phyloP scores from a whole-genome alignment of 2,329 filamentous ascomycete species.

The Trichophyton mentagrophytes region DNA sequence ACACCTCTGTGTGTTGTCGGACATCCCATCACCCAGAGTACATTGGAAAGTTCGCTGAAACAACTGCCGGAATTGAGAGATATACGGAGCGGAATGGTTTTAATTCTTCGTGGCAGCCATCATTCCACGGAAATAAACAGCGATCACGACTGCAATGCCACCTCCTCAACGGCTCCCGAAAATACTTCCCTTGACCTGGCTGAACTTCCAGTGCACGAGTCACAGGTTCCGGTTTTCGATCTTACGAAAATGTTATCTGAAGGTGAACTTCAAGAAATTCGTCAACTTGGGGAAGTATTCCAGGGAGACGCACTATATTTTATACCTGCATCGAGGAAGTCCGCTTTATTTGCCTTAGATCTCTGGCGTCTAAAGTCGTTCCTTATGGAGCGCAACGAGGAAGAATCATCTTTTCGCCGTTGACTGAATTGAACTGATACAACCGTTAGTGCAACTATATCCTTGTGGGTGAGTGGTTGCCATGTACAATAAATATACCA shows the following conservation, averaged over 20 bases:
- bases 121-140: not conserved
- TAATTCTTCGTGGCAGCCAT: not conserved
- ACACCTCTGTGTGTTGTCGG: not conserved
- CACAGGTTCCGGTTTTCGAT: constrained; percentile 28
- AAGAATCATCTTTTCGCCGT: not conserved
- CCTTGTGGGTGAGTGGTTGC: not conserved
- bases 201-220: constrained; percentile 19
- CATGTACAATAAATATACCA: not conserved
- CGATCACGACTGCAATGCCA: not conserved
- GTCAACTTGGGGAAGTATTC: constrained; percentile 19
- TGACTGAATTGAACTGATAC: not conserved
- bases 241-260: constrained; percentile 22
- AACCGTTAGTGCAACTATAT: not conserved
- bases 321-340: constrained; percentile 19
- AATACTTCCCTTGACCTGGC: constrained; percentile 19
- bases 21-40: not conserved
- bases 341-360: constrained; percentile 22
- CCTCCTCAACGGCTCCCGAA: not conserved
- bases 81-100: not conserved
- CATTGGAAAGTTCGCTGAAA: not conserved
- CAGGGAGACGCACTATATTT: constrained; percentile 24
- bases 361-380: constrained; percentile 31
- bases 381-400: not conserved
- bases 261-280: constrained; percentile 21
- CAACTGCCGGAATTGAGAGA: not conserved